phyloP scores from a whole-genome alignment of 1,284 basidiomycete species.

The Marasmius fiardii region DNA sequence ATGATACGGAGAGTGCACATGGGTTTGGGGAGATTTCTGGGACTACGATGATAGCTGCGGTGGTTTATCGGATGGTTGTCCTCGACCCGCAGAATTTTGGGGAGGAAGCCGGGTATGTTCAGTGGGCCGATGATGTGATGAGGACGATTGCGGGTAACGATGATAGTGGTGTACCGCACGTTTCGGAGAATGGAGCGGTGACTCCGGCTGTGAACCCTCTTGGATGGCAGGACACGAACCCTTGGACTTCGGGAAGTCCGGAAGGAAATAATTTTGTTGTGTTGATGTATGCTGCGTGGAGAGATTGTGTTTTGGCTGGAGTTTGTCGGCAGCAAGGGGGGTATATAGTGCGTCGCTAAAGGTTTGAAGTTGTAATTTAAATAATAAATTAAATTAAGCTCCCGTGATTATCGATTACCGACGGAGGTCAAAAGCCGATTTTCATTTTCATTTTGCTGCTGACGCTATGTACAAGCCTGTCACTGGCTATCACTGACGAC shows the following conservation, averaged over 20 bases:
- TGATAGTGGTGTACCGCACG: slow-evolving; percentile 22
- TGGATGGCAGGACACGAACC: slow-evolving; percentile 29
- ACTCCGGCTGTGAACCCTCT: slow-evolving; percentile 40
- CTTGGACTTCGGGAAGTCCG: slow-evolving; percentile 36
- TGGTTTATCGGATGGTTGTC: slow-evolving; percentile 37
- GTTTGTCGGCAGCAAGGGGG: slow-evolving; percentile 11
- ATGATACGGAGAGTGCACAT: slow-evolving; percentile 28
- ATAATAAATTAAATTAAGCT: no score
- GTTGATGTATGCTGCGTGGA: slow-evolving; percentile 40
- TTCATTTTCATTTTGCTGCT: no score
- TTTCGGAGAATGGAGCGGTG: slow-evolving; percentile 30
- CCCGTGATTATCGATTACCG: no score
- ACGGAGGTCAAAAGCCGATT: no score
- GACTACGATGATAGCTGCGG: slow-evolving; percentile 37
- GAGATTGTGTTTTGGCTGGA: slow-evolving; percentile 31
- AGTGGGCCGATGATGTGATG: slow-evolving; percentile 23
- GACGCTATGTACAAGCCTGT: no score
- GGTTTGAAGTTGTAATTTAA: no score
- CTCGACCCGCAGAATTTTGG: slow-evolving; percentile 17
- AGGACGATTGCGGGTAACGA: slow-evolving; percentile 18
- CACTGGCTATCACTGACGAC: no score
- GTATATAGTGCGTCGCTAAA: no score
- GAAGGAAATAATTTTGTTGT: slow-evolving; percentile 40
- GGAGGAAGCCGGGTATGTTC: slow-evolving; percentile 13
- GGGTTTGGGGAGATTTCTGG: slow-evolving; percentile 43